Conservation (phyloP, 345 rosid genomes). For the Anacardium occidentale region DNA sequence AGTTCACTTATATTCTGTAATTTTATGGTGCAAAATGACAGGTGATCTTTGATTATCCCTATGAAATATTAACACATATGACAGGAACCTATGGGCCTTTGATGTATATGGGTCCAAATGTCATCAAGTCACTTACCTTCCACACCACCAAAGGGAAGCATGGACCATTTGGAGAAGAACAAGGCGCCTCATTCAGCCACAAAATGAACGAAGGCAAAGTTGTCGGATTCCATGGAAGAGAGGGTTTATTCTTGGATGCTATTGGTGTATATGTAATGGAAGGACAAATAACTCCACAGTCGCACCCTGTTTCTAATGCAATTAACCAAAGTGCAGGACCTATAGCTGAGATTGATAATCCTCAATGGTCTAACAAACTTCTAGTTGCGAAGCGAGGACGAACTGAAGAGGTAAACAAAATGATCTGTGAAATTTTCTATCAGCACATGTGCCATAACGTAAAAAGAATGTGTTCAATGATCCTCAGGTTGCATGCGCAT, state of each 20-base stretch:
- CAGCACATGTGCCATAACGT: too few relatives aligned
- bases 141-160: slow-evolving; percentile 77
- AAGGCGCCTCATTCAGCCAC: slow-evolving; percentile 66
- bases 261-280: slow-evolving; percentile 63
- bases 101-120: slow-evolving; percentile 80
- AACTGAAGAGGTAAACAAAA: slow-evolving; percentile 56
- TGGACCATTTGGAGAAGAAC: slow-evolving; percentile 91
- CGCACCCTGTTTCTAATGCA: slow-evolving; percentile 41
- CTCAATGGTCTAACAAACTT: slow-evolving; percentile 78
- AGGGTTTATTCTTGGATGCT: slow-evolving; percentile 73
- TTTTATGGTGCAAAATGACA: slow-evolving; percentile 27
- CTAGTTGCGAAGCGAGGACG: slow-evolving; percentile 53
- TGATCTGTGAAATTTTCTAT: too few relatives aligned
- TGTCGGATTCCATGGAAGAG: slow-evolving; percentile 78
- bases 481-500: slow-evolving; percentile 57
- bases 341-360: slow-evolving; percentile 56
- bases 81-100: slow-evolving; percentile 66
- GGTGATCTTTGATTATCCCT: slow-evolving; percentile 80
- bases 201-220: slow-evolving; percentile 61
- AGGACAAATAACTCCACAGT: slow-evolving; percentile 49
- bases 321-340: slow-evolving; percentile 35
- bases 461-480: background rate
- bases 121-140: slow-evolving; percentile 71
- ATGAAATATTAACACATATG: slow-evolving; percentile 66
- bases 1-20: background rate